A percentile compares a stretch with the other conserved stretches of the same genome.
phyloP scores from a whole-genome alignment of 129 eudicot genomes.

The Pittosporum tobira region DNA sequence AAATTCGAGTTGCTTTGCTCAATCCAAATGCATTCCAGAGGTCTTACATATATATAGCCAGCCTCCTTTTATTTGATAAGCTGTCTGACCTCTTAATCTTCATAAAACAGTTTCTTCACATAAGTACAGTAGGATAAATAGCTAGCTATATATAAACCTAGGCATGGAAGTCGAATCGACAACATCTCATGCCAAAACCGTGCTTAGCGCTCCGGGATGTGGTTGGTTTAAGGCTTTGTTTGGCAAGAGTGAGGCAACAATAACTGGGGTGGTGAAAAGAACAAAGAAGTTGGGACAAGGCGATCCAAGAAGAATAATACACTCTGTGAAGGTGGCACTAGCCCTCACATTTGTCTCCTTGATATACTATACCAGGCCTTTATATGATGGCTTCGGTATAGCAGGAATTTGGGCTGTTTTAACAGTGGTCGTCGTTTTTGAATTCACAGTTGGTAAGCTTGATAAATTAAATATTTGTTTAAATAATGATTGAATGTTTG shows the following conservation, averaged over 20 bases:
- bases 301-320: constrained; percentile 17
- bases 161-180: constrained; percentile 7
- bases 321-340: constrained; percentile 16
- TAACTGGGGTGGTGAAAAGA: not conserved
- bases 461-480: too few relatives aligned
- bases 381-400: constrained; percentile 16
- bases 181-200: not conserved
- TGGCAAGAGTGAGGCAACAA: not conserved
- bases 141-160: too few relatives aligned
- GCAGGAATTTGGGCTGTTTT: constrained; percentile 22
- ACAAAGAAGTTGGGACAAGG: constrained; percentile 15
- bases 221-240: constrained; percentile 4
- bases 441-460: constrained; percentile 26
- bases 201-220: not conserved
- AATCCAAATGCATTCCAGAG: too few relatives aligned
- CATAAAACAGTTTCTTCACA: too few relatives aligned
- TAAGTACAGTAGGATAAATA: too few relatives aligned
- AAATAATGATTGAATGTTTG: too few relatives aligned
- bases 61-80: too few relatives aligned
- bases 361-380: constrained; percentile 16
- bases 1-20: too few relatives aligned
- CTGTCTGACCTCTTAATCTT: too few relatives aligned
- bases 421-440: constrained; percentile 23
- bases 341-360: constrained; percentile 19
- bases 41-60: too few relatives aligned